A percentile compares a stretch with the other conserved stretches of the same genome.
Conservation (phyloP, 2,329 filamentous ascomycete genomes). For the Cercospora nicotianae region DNA sequence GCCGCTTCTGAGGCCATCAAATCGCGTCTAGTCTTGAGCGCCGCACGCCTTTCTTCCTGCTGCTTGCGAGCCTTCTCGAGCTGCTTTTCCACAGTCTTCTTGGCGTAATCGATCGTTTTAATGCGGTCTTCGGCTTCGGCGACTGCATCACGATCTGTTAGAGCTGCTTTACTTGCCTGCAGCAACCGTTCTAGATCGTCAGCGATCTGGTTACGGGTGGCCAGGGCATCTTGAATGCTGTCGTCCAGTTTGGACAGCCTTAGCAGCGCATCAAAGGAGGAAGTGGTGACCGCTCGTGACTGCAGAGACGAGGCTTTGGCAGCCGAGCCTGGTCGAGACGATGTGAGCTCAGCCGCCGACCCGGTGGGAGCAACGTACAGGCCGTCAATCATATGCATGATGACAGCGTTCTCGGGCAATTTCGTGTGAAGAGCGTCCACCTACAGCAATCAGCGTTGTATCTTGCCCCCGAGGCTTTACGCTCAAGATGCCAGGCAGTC, state of each 20-base stretch:
- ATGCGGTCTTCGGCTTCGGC: constrained; percentile 48
- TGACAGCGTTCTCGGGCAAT: constrained; percentile 76
- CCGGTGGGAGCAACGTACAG: constrained; percentile 63
- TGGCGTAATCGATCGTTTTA: constrained; percentile 50
- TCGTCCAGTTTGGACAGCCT: constrained; percentile 83
- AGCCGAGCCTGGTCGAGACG: constrained; percentile 30
- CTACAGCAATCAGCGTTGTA: constrained; percentile 27
- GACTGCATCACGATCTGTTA: constrained; percentile 39
- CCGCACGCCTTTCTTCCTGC: constrained; percentile 66
- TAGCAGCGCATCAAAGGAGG: constrained; percentile 86
- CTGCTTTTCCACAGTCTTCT: constrained; percentile 64
- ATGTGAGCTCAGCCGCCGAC: constrained; percentile 30
- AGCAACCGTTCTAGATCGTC: constrained; percentile 68
- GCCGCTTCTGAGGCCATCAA: constrained; percentile 59
- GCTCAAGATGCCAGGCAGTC: constrained; percentile 19
- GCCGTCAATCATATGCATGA: constrained; percentile 84
- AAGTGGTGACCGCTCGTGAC: constrained; percentile 58
- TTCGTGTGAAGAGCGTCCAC: constrained; percentile 66
- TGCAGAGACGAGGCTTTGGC: not conserved
- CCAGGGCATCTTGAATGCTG: constrained; percentile 85
- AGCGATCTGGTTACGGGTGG: constrained; percentile 71
- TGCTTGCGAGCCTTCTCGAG: constrained; percentile 63
- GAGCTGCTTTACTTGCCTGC: constrained; percentile 41
- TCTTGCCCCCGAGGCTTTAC: not conserved
- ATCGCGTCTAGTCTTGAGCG: constrained; percentile 63